phyloP scores from a whole-genome alignment of 164 flowering plant species.

The Nymphaea thermarum region DNA sequence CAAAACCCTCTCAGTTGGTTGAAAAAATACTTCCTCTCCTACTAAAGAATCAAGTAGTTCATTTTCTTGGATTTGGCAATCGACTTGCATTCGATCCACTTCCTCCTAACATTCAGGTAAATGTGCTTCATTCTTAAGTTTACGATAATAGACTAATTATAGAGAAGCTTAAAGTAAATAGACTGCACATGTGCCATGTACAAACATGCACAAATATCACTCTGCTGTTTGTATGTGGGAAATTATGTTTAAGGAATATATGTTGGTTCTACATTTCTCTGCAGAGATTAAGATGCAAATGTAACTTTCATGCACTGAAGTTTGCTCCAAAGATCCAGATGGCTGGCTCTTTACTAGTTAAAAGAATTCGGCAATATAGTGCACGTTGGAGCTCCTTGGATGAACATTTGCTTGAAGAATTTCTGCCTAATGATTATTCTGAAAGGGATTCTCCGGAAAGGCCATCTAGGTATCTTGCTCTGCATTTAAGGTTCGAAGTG shows the following conservation, averaged over 20 bases:
- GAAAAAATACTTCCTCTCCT: constrained; percentile 53
- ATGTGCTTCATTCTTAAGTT: no score
- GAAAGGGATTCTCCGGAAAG: constrained; percentile 13
- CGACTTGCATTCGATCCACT: constrained; percentile 91
- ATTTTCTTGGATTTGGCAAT: constrained; percentile 92
- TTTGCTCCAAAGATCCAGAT: constrained; percentile 77
- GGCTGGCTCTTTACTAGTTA: constrained; percentile 56
- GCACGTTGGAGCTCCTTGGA: constrained; percentile 34
- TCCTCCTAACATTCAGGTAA: constrained; percentile 71
- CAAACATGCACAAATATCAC: no score
- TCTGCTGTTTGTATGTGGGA: no score
- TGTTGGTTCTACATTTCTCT: constrained; percentile 4
- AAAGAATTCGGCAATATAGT: constrained; percentile 49
- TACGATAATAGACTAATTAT: no score
- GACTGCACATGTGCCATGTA: no score
- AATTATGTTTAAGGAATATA: no score
- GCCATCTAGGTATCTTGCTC: constrained; percentile 60
- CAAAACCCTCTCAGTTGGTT: constrained; percentile 56
- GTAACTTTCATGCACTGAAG: constrained; percentile 90
- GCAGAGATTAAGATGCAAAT: constrained; percentile 90
- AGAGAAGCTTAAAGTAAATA: no score
- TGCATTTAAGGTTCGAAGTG: constrained; percentile 90
- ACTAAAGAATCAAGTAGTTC: constrained; percentile 52
- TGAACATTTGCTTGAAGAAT: constrained; percentile 61
- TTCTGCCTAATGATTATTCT: constrained; percentile 21